Evolutionary conservation across 2,329 filamentous ascomycete species (phyloP), one percentile per base, ranked within the genome.

Genomic region (Fusarium sp.): DNA sequence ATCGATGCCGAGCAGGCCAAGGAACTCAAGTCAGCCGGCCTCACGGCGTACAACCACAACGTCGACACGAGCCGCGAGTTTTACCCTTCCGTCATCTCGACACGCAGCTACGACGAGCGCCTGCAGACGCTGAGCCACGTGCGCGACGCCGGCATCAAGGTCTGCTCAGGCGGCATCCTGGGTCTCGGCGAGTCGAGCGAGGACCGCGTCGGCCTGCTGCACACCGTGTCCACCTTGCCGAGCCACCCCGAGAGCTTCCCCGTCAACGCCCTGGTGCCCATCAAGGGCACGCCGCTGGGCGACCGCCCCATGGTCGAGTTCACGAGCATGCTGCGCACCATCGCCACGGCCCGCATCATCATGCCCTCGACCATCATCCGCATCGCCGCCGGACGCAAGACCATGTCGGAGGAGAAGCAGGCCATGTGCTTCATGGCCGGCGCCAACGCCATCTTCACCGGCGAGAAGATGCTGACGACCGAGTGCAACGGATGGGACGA

Each of bases 11-110:
- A 88, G 75, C 95, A 97, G 86, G 95, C 95, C 32, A 89, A 90
- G 79, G 93, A 97, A 84, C 88, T 98, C 74, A 95, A 95, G 81
- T 91, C 91, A 2, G 95, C 95, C 0, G 95, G 95, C 0, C 84
- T 98, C 78, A 97, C 95, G 18, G 95, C 95, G 1, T 97, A 98
- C 84, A 98, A 98, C 85, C 95, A 98, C 87, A 98, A 98, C 81
- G 88, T 98, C 74, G 95, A 98, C 84, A 98, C 95, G 1, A 95
- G 92, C 66, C 90, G 95, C 76, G 95, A 97, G 85, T 95, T 95
- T 83, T 97, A 98, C 80, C 94, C 95, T 0, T 92, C 88, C 43
- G 89, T 98, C 78, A 97, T 98, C 83, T 93, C 94, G 1, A 97
- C 95, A 0, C 88, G 95, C 41, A 92, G 90, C 9, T 98, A 97